Evolutionary conservation across 2,329 filamentous ascomycete genomes (phyloP), one percentile per base, ranked within the genome.

Genomic region (Rhynchosporium agropyri): DNA sequence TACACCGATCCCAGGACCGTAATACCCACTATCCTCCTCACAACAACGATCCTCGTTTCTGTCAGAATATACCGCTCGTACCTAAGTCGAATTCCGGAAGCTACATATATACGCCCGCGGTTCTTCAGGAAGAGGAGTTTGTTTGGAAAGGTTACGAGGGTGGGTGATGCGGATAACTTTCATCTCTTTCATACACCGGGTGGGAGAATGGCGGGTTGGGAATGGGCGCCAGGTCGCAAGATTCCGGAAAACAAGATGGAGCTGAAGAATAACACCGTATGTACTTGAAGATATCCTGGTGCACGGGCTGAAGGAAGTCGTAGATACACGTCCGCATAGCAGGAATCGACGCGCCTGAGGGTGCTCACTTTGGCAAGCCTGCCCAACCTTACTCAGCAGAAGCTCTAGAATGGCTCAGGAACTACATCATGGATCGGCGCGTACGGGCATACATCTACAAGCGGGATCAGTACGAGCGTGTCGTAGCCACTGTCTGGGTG

Each of bases 101-200:
- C 91, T 42, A 81, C 84, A 29, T 84, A 92, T 74, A 89, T 99
- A 69, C 86, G 86, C 54, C 89, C 91, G 2, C 79, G 81, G 10
- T 89, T 88, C 73, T 94, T 94, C 74, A 86, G 90, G 51, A 87
- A 81, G 65, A 84, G 90, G 70, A 93, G 86, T 69, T 74, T 99
- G 48, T 89, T 94, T 70, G 95, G 95, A 13, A 84, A 84, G 65
- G 95, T 98, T 48, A 97, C 94, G 12, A 92, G 90, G 70, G 95
- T 99, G 29, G 95, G 96, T 48, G 95, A 99, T 81, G 96, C 92
- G 3, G 95, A 99, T 77, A 94, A 94, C 74, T 97, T 99, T 76
- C 89, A 95, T 70, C 76, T 99, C 54, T 99, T 89, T 75, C 95
- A 99, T 76, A 98, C 92, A 0, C 95, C 95, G 0, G 94, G 94